Evolutionary conservation across 257 asterid genomes (phyloP).

Genomic region (Ilex asprella): DNA sequence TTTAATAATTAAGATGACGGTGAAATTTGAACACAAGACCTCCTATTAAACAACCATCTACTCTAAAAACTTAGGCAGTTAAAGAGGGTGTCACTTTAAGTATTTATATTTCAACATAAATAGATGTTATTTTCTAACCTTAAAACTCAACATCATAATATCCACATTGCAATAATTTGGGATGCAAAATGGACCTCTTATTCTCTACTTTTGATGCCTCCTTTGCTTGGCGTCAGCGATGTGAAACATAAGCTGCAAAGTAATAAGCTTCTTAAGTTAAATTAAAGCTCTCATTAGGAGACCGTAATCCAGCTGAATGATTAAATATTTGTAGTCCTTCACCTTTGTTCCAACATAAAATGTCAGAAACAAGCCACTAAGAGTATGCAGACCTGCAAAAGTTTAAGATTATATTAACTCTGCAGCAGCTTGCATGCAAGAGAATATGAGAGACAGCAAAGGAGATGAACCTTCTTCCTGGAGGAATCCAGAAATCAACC

Average conservation of each 20-base stretch:
- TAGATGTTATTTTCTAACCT: too few relatives aligned
- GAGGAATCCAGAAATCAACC: constrained; percentile 74
- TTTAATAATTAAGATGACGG: too few relatives aligned
- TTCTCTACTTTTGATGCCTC: constrained; percentile 37
- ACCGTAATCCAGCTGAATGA: constrained; percentile 6
- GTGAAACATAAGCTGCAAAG: constrained; percentile 85
- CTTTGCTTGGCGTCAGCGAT: constrained; percentile 68
- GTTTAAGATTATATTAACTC: constrained; percentile 10
- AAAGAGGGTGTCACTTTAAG: too few relatives aligned
- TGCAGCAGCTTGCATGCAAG: constrained; percentile 6
- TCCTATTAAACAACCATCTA: too few relatives aligned
- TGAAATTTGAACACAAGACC: too few relatives aligned
- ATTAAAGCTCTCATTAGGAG: constrained; percentile 13
- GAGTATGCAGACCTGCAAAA: constrained; percentile 62
- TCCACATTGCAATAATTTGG: background rate
- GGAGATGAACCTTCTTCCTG: constrained; percentile 48
- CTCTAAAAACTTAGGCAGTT: too few relatives aligned
- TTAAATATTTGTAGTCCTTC: constrained; percentile 3
- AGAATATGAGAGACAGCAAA: constrained; percentile 5
- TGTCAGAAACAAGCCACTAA: constrained; percentile 62
- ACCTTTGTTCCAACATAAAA: constrained; percentile 96
- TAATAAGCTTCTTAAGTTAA: constrained; percentile 12
- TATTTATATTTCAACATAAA: too few relatives aligned
- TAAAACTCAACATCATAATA: background rate
- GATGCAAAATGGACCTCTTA: constrained; percentile 9